Percentiles rank a stretch among this genome's conserved stretches.
Evolutionary conservation across 1,284 basidiomycete species (phyloP).

Genomic region (Ganoderma boninense): DNA sequence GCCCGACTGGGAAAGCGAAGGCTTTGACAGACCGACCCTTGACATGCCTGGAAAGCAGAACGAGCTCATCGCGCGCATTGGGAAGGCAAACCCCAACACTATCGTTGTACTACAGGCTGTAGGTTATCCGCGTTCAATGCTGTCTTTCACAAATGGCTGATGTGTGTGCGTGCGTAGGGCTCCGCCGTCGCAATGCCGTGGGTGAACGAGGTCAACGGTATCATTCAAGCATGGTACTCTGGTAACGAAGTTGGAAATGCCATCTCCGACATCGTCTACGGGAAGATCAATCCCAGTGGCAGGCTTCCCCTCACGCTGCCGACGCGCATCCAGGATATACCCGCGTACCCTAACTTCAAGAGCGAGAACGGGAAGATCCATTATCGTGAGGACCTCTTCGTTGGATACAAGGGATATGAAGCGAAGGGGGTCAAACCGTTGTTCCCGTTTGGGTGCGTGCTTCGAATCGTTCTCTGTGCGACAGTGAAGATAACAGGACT

Average conservation of each 20-base stretch:
- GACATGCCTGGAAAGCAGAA: constrained; percentile 68
- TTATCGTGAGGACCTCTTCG: constrained; percentile 72
- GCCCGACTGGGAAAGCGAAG: constrained; percentile 76
- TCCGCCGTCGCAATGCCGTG: constrained; percentile 76
- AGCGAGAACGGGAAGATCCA: constrained; percentile 73
- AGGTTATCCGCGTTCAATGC: constrained; percentile 35
- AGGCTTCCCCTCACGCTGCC: constrained; percentile 77
- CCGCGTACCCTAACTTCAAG: constrained; percentile 65
- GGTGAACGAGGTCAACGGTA: constrained; percentile 57
- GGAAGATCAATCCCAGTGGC: constrained; percentile 76
- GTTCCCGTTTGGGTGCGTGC: constrained; percentile 71
- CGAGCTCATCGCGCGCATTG: constrained; percentile 66
- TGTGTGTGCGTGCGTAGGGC: constrained; percentile 49
- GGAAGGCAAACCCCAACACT: constrained; percentile 67
- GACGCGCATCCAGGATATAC: constrained; percentile 67
- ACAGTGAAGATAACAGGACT: background rate
- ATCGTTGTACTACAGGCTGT: constrained; percentile 76
- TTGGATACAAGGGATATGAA: constrained; percentile 79
- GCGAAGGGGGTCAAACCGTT: constrained; percentile 62
- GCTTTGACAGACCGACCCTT: constrained; percentile 68
- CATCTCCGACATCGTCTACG: constrained; percentile 78
- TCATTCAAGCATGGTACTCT: constrained; percentile 74
- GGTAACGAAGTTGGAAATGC: constrained; percentile 83
- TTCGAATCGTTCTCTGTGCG: background rate
- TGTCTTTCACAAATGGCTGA: constrained; percentile 15